Percentiles rank a stretch among this genome's conserved stretches.
Evolutionary conservation across 495 filamentous ascomycete species (phyloP).

Genomic region (Aspergillus saccharolyticus): DNA sequence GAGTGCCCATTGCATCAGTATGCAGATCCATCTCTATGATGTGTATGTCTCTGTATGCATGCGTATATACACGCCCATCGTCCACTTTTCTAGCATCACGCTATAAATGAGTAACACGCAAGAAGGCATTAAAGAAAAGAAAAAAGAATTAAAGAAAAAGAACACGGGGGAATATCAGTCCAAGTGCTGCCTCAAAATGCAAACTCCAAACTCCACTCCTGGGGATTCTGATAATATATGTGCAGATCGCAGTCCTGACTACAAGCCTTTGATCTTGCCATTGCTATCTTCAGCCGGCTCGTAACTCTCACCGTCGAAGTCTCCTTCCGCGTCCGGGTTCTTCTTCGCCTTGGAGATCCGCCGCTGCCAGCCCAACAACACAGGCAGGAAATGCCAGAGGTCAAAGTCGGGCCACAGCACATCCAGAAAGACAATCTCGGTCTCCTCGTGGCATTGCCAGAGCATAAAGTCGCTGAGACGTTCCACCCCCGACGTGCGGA

Average conservation of each 20-base stretch:
- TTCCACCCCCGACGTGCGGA: slow-evolving; percentile 88
- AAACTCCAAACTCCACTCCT: slow-evolving; percentile 6
- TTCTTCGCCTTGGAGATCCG: slow-evolving; percentile 46
- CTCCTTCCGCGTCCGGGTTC: slow-evolving; percentile 39
- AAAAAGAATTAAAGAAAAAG: too few relatives aligned
- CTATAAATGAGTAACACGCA: neutral
- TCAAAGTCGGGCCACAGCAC: slow-evolving; percentile 97
- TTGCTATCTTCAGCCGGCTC: slow-evolving; percentile 24
- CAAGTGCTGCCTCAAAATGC: neutral
- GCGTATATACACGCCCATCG: neutral
- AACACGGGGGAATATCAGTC: slow-evolving; percentile 3
- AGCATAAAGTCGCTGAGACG: slow-evolving; percentile 96
- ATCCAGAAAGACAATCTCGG: slow-evolving; percentile 85
- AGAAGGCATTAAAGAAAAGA: neutral
- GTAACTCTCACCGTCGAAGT: slow-evolving; percentile 36
- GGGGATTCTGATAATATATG: neutral
- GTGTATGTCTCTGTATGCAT: neutral
- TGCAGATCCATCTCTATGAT: too few relatives aligned
- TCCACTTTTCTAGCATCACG: neutral
- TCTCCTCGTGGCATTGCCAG: slow-evolving; percentile 93
- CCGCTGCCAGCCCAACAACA: slow-evolving; percentile 88
- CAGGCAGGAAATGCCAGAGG: slow-evolving; percentile 88
- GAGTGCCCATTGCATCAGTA: neutral
- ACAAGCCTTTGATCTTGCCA: slow-evolving; percentile 31
- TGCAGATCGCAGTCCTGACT: slow-evolving; percentile 4